Conservation (phyloP, 805 yeast genomes). For the Monosporozyma unispora region DNA sequence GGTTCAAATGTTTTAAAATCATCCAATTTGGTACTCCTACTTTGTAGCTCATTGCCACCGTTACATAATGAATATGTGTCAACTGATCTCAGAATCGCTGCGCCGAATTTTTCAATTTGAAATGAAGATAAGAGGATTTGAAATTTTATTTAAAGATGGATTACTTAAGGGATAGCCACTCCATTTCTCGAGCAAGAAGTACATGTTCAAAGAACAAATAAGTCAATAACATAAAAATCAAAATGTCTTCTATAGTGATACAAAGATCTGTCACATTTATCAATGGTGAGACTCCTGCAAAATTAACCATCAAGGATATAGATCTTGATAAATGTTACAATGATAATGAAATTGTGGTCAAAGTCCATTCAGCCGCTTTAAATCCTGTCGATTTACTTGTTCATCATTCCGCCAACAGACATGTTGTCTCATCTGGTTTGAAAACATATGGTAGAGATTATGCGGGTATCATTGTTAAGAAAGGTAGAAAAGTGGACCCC, state of each 20-base stretch:
- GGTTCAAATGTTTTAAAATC: too few species aligned
- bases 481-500: slow-evolving; percentile 15
- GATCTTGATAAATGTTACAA: slow-evolving; percentile 20
- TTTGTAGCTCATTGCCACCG: too few species aligned
- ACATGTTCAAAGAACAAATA: not conserved
- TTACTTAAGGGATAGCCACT: too few species aligned
- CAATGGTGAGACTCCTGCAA: slow-evolving; percentile 14
- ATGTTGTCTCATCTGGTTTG: slow-evolving; percentile 5
- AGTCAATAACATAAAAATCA: not conserved
- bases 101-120: too few species aligned
- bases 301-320: slow-evolving; percentile 12
- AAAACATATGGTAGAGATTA: slow-evolving; percentile 25
- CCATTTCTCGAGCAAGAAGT: too few species aligned
- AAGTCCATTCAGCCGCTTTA: slow-evolving; percentile 25
- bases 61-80: too few species aligned
- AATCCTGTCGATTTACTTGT: slow-evolving; percentile 25
- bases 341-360: slow-evolving; percentile 21
- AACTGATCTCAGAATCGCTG: too few species aligned
- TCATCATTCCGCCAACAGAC: slow-evolving; percentile 10
- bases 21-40: too few species aligned
- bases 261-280: slow-evolving; percentile 21
- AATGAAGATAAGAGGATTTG: too few species aligned
- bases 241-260: not conserved
- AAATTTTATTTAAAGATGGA: too few species aligned
- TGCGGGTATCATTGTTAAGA: slow-evolving; percentile 23